Percentiles rank a stretch among this genome's conserved stretches.
Conservation (phyloP, 2,329 filamentous ascomycete species). For the Kalmusia sp. region DNA sequence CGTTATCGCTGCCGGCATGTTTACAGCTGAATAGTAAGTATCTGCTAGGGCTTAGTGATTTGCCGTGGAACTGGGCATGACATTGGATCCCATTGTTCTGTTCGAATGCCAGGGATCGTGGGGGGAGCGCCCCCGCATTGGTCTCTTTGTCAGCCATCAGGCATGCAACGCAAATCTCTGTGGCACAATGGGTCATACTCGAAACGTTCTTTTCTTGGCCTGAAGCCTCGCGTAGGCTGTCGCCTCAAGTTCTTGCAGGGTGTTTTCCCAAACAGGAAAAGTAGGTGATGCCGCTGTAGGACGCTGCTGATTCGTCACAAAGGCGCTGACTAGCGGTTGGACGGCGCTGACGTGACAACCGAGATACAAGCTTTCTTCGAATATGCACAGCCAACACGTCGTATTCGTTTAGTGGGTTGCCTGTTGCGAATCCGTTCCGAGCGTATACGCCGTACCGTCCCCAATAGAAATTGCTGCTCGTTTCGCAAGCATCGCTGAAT, state of each 20-base stretch:
- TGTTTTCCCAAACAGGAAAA: background rate
- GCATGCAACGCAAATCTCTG: conserved; percentile 1
- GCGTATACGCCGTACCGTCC: conserved; percentile 1
- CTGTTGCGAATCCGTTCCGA: conserved; percentile 13
- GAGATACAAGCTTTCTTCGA: conserved; percentile 21
- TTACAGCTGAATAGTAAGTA: background rate
- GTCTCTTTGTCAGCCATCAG: background rate
- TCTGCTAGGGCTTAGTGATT: background rate
- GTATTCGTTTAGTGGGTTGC: conserved; percentile 11
- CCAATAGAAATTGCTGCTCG: conserved; percentile 8
- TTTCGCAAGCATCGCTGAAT: conserved; percentile 34
- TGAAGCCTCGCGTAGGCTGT: conserved; percentile 1
- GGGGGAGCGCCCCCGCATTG: background rate
- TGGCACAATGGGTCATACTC: background rate
- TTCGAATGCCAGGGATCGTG: background rate
- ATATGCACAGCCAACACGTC: conserved; percentile 5
- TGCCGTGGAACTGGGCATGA: background rate
- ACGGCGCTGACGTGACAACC: conserved; percentile 16
- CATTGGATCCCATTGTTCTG: background rate
- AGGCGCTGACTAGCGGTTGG: conserved; percentile 3
- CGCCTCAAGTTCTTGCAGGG: background rate
- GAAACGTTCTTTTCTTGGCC: background rate
- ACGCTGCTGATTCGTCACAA: background rate
- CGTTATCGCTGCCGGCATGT: background rate
- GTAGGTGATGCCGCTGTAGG: background rate